phyloP scores from a whole-genome alignment of 2,329 filamentous ascomycete genomes.

The Colletotrichum euphorbiae region DNA sequence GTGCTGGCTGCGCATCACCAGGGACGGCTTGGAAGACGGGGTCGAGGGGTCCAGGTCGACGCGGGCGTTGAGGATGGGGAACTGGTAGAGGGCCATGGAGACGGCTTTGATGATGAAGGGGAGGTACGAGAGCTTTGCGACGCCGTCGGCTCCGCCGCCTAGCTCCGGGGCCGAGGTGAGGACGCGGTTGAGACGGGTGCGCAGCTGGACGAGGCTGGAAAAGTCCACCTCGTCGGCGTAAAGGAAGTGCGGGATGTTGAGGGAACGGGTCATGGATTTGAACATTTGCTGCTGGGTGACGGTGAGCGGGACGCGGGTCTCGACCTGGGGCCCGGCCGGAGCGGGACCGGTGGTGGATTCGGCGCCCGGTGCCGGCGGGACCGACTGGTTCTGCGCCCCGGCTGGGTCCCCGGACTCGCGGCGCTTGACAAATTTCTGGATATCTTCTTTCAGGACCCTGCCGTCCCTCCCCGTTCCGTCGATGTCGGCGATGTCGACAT shows the following conservation, averaged over 20 bases:
- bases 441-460: conserved; percentile 91
- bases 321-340: conserved; percentile 66
- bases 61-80: conserved; percentile 88
- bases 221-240: conserved; percentile 93
- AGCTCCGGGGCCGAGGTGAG: conserved; percentile 62
- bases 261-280: conserved; percentile 93
- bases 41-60: conserved; percentile 68
- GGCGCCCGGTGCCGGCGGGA: conserved; percentile 43
- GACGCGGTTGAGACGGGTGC: conserved; percentile 78
- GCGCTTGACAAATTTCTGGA: conserved; percentile 75
- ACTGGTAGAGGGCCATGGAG: conserved; percentile 83
- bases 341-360: conserved; percentile 47
- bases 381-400: background rate
- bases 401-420: conserved; percentile 51
- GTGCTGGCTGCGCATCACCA: conserved; percentile 85
- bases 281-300: conserved; percentile 93
- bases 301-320: conserved; percentile 77
- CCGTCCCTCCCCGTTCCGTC: conserved; percentile 90
- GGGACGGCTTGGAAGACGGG: conserved; percentile 72
- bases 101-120: conserved; percentile 94
- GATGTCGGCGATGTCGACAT: conserved; percentile 82
- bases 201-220: conserved; percentile 77
- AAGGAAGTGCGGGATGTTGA: conserved; percentile 93
- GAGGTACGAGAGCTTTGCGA: conserved; percentile 84
- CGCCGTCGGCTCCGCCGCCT: conserved; percentile 48